Conservation (phyloP, 208 protist species). For the Crithidia expoeki region DNA sequence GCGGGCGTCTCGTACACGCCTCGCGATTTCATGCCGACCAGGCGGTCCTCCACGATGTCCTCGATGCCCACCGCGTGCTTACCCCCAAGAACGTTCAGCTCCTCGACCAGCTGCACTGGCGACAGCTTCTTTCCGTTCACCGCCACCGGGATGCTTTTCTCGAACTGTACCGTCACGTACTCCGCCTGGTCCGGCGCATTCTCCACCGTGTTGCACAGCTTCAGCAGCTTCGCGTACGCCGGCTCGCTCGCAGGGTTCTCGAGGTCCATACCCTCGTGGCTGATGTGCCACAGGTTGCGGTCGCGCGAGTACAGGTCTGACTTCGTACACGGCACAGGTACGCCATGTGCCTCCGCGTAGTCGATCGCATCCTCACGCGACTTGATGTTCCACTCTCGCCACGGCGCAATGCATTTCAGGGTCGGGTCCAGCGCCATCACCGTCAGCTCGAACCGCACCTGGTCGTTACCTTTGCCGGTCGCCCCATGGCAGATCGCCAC, state of each 20-base stretch:
- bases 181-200: no score
- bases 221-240: no score
- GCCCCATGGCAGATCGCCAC: slow-evolving; percentile 41
- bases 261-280: no score
- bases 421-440: slow-evolving; percentile 38
- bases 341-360: slow-evolving; percentile 41
- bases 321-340: slow-evolving; percentile 39
- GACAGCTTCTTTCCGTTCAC: slow-evolving; percentile 28
- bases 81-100: slow-evolving; percentile 33
- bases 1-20: no score
- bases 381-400: slow-evolving; percentile 43
- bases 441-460: slow-evolving; percentile 38
- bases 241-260: no score
- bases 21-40: no score
- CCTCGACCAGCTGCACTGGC: slow-evolving; percentile 29
- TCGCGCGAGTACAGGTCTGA: no score
- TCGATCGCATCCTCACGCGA: slow-evolving; percentile 39
- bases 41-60: slow-evolving; percentile 39
- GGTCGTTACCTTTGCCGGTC: slow-evolving; percentile 37
- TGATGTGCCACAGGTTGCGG: no score
- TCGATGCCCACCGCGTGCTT: slow-evolving; percentile 38
- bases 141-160: no score
- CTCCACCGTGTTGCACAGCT: slow-evolving; percentile 32
- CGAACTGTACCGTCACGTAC: no score
- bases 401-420: slow-evolving; percentile 35